phyloP scores from a whole-genome alignment of 2,329 filamentous ascomycete genomes.

The Myriosclerotinia duriaeana region DNA sequence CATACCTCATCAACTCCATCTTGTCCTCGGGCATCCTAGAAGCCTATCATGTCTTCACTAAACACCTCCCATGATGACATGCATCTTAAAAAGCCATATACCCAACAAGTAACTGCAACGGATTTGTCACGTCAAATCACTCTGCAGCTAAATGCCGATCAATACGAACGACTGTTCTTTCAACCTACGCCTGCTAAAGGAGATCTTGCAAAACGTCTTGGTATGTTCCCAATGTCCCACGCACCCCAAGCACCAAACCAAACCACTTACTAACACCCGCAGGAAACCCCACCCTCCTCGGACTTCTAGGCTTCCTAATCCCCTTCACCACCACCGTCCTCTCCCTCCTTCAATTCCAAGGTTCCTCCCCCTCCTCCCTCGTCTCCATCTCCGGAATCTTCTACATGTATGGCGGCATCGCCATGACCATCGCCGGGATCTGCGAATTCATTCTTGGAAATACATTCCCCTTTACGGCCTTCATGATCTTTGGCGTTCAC shows the following conservation, averaged over 20 bases:
- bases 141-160: slow-evolving; percentile 23
- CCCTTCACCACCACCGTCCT: slow-evolving; percentile 24
- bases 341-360: slow-evolving; percentile 27
- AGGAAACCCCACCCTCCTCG: slow-evolving; percentile 20
- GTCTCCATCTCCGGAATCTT: slow-evolving; percentile 18
- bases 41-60: too few relatives aligned
- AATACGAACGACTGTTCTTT: slow-evolving; percentile 30
- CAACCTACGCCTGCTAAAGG: slow-evolving; percentile 27
- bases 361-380: slow-evolving; percentile 20
- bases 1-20: too few relatives aligned
- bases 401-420: slow-evolving; percentile 27
- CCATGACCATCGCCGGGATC: slow-evolving; percentile 27
- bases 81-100: slow-evolving; percentile 7
- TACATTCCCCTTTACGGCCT: slow-evolving; percentile 27
- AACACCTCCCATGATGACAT: background rate
- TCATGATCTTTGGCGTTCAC: slow-evolving; percentile 26
- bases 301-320: slow-evolving; percentile 26
- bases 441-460: slow-evolving; percentile 29
- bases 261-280: background rate
- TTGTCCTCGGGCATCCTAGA: too few relatives aligned
- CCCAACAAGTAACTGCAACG: background rate
- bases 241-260: background rate
- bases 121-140: slow-evolving; percentile 21
- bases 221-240: slow-evolving; percentile 8
- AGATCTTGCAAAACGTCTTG: slow-evolving; percentile 28